Conservation (phyloP, 139 green algal species). For the Choricystis sp. region DNA sequence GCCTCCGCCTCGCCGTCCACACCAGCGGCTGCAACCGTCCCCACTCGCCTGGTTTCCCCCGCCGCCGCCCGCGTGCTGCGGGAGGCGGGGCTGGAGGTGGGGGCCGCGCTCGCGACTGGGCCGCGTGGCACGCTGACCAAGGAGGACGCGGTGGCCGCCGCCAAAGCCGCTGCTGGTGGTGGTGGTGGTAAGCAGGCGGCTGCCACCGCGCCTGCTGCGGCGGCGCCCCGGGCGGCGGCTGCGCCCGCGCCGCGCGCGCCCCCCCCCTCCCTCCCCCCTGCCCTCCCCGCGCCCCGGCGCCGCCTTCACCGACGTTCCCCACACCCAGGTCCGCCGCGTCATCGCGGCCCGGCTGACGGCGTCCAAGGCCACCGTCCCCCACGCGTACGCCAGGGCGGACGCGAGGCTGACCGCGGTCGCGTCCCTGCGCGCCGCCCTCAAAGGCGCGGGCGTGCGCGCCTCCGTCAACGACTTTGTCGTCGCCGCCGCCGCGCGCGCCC, state of each 20-base stretch:
- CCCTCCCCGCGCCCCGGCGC: constrained; percentile 6
- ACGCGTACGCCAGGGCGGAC: constrained; percentile 44
- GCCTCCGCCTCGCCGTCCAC: background rate
- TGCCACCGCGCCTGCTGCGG: constrained; percentile 1
- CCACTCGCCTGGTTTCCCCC: constrained; percentile 21
- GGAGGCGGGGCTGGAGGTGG: constrained; percentile 17
- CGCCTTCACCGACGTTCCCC: constrained; percentile 49
- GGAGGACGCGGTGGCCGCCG: constrained; percentile 54
- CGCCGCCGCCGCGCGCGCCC: constrained; percentile 62
- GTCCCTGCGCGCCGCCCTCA: constrained; percentile 36
- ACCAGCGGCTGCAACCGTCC: background rate
- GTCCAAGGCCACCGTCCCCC: constrained; percentile 72
- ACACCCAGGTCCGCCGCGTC: constrained; percentile 65
- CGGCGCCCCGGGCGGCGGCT: constrained; percentile 8
- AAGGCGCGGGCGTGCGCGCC: constrained; percentile 36
- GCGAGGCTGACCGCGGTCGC: constrained; percentile 41
- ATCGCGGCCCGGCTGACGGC: constrained; percentile 75
- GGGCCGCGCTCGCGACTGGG: constrained; percentile 35
- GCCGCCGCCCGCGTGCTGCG: constrained; percentile 51
- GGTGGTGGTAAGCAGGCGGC: constrained; percentile 8
- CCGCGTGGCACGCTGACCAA: constrained; percentile 73
- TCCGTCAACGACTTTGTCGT: constrained; percentile 90
- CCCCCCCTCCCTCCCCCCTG: background rate
- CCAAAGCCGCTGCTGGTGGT: constrained; percentile 3
- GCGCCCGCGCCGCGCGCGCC: constrained; percentile 3